phyloP scores from a whole-genome alignment of 306 rosid species.

The Lathyrus aphaca region DNA sequence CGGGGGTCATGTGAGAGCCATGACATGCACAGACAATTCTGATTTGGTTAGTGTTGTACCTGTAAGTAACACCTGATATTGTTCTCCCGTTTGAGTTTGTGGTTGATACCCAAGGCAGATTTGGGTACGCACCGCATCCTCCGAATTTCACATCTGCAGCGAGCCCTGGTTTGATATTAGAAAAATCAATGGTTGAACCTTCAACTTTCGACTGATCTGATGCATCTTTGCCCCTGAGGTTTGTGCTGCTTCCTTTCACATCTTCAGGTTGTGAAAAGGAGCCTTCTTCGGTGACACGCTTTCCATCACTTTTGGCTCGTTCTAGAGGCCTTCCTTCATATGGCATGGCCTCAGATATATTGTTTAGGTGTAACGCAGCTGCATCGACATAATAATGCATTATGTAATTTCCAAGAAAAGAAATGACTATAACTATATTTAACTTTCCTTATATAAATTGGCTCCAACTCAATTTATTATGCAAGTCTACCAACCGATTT shows the following conservation, averaged over 20 bases:
- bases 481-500: slow-evolving; percentile 17
- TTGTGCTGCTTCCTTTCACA: slow-evolving; percentile 68
- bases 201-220: slow-evolving; percentile 59
- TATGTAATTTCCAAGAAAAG: slow-evolving; percentile 33
- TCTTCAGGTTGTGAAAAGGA: slow-evolving; percentile 74
- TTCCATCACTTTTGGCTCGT: slow-evolving; percentile 66
- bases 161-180: slow-evolving; percentile 85
- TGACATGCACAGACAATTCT: slow-evolving; percentile 95
- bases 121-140: slow-evolving; percentile 84
- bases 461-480: slow-evolving; percentile 12
- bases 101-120: slow-evolving; percentile 98
- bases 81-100: slow-evolving; percentile 83
- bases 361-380: slow-evolving; percentile 60
- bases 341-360: slow-evolving; percentile 55
- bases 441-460: slow-evolving; percentile 22
- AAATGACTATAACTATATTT: slow-evolving; percentile 3
- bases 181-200: slow-evolving; percentile 59
- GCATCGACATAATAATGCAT: slow-evolving; percentile 39
- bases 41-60: slow-evolving; percentile 68
- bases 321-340: slow-evolving; percentile 68
- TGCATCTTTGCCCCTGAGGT: slow-evolving; percentile 69
- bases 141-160: slow-evolving; percentile 86
- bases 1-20: slow-evolving; percentile 81
- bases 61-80: slow-evolving; percentile 92
- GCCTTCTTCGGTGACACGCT: slow-evolving; percentile 69